Percentiles rank a stretch among this genome's conserved stretches.
Evolutionary conservation across 2,329 filamentous ascomycete genomes (phyloP).

Genomic region (Paecilomyces formosus): DNA sequence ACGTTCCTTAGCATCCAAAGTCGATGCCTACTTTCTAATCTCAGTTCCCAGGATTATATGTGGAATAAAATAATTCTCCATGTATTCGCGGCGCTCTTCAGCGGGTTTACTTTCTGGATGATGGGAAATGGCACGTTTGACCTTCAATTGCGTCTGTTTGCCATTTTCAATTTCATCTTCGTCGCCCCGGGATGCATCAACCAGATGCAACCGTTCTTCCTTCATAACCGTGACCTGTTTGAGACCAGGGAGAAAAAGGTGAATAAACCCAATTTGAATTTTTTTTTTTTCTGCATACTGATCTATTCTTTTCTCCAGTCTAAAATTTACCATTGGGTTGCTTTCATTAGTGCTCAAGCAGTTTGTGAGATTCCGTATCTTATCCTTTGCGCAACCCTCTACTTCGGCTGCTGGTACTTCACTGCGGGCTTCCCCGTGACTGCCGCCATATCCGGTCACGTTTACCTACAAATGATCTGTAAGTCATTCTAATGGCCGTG

Average conservation of each 20-base stretch:
- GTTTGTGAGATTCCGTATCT: constrained; percentile 42
- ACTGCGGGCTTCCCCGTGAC: constrained; percentile 40
- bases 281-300: neutral
- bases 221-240: constrained; percentile 51
- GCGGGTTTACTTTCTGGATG: constrained; percentile 57
- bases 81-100: constrained; percentile 49
- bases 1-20: constrained; percentile 1
- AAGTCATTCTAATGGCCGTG: constrained; percentile 1
- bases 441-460: constrained; percentile 26
- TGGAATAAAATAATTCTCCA: constrained; percentile 47
- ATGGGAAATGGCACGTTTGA: constrained; percentile 46
- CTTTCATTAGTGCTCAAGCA: constrained; percentile 49
- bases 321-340: constrained; percentile 55
- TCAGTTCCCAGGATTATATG: constrained; percentile 27
- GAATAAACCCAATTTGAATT: neutral
- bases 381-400: constrained; percentile 38
- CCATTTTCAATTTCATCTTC: constrained; percentile 58
- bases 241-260: constrained; percentile 52
- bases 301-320: constrained; percentile 19
- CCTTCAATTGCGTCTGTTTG: constrained; percentile 51
- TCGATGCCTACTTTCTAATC: neutral
- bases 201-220: constrained; percentile 53
- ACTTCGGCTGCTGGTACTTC: constrained; percentile 52
- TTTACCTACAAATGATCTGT: constrained; percentile 35
- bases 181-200: constrained; percentile 52